Percentiles rank a stretch among this genome's conserved stretches.
These are phyloP conservation scores for Eragrostis nindensis DNA, from an alignment of 176 grass and related monocot species.

Conservation along the genomic window DNA sequence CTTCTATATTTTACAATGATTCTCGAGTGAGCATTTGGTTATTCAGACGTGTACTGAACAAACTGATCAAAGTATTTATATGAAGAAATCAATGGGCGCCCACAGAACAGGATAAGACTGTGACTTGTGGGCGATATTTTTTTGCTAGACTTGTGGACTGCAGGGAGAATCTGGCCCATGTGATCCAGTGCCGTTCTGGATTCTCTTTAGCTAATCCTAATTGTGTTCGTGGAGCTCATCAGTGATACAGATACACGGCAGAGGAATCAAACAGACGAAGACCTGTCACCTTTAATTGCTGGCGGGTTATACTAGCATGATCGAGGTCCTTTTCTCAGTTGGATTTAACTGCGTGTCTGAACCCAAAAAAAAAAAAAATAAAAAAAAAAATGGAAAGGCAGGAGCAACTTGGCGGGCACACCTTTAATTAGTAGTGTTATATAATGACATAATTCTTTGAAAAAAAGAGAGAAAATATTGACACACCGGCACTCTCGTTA, in stretches of 20 bases:
- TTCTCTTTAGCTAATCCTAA: slow-evolving; percentile 9
- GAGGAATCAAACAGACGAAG: neutral
- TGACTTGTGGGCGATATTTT: neutral
- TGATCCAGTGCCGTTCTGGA: slow-evolving; percentile 1
- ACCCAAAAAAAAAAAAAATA: too few relatives aligned
- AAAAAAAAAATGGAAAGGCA: slow-evolving; percentile 21
- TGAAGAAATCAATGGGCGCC: slow-evolving; percentile 34
- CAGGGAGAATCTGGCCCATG: slow-evolving; percentile 30
- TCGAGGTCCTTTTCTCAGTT: slow-evolving; percentile 9
- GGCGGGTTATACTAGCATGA: neutral
- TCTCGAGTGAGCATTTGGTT: neutral
- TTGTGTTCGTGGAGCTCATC: slow-evolving; percentile 4
- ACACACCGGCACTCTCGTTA: neutral
- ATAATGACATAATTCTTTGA: neutral
- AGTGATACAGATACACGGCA: neutral
- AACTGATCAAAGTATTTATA: neutral
- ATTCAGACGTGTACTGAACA: neutral
- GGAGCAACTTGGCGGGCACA: slow-evolving; percentile 36
- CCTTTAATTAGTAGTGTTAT: neutral
- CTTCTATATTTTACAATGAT: neutral
- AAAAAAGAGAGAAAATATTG: neutral
- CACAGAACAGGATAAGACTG: slow-evolving; percentile 29
- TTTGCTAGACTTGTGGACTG: neutral
- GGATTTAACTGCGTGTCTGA: slow-evolving; percentile 26
- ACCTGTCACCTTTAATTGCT: neutral